Conservation (phyloP, 306 rosid species). For the Echinosophora koreensis region DNA sequence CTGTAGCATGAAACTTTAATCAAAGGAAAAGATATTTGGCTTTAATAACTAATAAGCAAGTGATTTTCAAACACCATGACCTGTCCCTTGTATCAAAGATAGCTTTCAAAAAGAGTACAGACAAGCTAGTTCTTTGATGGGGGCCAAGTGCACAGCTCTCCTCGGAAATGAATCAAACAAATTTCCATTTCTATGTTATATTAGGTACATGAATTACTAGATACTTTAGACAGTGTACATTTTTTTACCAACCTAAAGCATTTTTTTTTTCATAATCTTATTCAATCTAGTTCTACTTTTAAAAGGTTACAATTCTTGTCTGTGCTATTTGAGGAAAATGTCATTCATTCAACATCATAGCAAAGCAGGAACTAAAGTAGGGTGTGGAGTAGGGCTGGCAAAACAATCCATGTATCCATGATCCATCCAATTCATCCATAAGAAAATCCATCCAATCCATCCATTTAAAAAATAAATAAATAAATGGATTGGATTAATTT, state of each 20-base stretch:
- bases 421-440: too few species aligned
- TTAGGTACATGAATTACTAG: slow-evolving; percentile 15
- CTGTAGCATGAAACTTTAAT: slow-evolving; percentile 26
- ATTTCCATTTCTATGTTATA: slow-evolving; percentile 7
- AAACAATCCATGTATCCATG: too few species aligned
- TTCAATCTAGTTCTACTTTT: not conserved
- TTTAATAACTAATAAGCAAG: slow-evolving; percentile 9
- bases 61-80: slow-evolving; percentile 2
- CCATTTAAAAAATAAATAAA: too few species aligned
- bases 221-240: slow-evolving; percentile 3
- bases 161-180: slow-evolving; percentile 34
- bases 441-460: too few species aligned
- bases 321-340: slow-evolving; percentile 15
- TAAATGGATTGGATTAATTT: too few species aligned
- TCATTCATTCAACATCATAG: not conserved
- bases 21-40: slow-evolving; percentile 39
- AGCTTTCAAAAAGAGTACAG: slow-evolving; percentile 35
- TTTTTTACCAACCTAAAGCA: not conserved
- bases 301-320: slow-evolving; percentile 13
- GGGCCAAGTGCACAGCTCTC: slow-evolving; percentile 14
- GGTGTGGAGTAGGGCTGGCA: too few species aligned
- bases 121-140: not conserved
- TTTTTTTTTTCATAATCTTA: not conserved
- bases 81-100: slow-evolving; percentile 27
- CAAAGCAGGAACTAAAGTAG: not conserved